Evolutionary conservation across 352 stramenopile genomes (phyloP), one percentile per base, ranked within the genome.

Genomic region (Blastocystis sp.): DNA sequence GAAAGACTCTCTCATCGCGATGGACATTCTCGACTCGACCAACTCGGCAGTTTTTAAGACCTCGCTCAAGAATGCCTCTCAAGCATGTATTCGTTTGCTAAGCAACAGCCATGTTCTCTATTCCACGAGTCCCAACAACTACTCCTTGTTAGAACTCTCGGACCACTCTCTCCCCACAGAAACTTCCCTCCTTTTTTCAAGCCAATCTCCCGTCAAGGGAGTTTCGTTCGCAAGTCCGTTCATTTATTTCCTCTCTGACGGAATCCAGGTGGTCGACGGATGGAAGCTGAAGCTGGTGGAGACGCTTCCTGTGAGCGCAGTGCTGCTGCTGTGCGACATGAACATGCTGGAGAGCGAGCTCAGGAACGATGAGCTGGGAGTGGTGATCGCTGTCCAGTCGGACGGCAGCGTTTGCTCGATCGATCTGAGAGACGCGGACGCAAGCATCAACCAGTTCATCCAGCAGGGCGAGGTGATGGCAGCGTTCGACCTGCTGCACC

Each of bases 401-500:
- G 55, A 64, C 30, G 70, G 41, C 3, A 26, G n/a, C 8, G 41
- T 81, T 13, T n/a, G 41, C 55, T 4, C 54, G 24, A n/a, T 64
- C 8, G 70, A 64, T 37, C 55, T 66, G 24, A 2, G 9, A 5
- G 55, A 81, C 55, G 70, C 41, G 34, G 70, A 81, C 55, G 43
- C 34, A 24, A 45, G 34, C 39, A 64, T 81, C 39, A 54, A 34
- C 6, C 20, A n/a, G 7, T 47, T 81, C 13, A 39, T 63, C 37
- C 70, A 81, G 70, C 20, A 3, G 4, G 41, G 30, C 50, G 30
- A 39, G 4, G 34, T 65, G 24, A 20, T 54, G 8, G 50, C 73
- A 20, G 73, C 73, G 20, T 66, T 85, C n/a, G 73, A 85, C 7
- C 20, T 85, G n/a, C 55, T 85, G 34, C 73, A 43, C 56, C 73